phyloP scores from a whole-genome alignment of 2,329 filamentous ascomycete species.

The Stagonosporopsis tanaceti region DNA sequence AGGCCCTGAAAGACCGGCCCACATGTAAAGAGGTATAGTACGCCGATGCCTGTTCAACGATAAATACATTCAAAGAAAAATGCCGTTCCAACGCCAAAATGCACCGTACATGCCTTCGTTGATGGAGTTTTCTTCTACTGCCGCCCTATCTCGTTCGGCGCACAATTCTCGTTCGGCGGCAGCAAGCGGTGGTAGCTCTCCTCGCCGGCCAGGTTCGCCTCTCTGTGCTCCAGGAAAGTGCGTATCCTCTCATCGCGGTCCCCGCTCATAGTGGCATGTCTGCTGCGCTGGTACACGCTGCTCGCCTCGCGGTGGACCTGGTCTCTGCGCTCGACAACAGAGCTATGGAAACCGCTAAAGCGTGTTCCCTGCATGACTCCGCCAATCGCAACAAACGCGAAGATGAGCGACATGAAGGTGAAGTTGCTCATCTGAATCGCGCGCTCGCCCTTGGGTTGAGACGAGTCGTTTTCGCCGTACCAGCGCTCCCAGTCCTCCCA shows the following conservation, averaged over 20 bases:
- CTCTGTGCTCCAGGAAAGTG: conserved; percentile 71
- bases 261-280: conserved; percentile 60
- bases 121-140: conserved; percentile 16
- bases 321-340: conserved; percentile 71
- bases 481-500: conserved; percentile 95
- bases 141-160: conserved; percentile 52
- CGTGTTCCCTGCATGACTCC: conserved; percentile 76
- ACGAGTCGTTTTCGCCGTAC: conserved; percentile 42
- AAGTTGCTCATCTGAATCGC: conserved; percentile 78
- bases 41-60: neutral
- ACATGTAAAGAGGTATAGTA: neutral
- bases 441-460: conserved; percentile 50
- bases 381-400: conserved; percentile 73
- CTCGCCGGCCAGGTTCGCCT: conserved; percentile 51
- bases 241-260: conserved; percentile 68
- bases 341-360: conserved; percentile 68
- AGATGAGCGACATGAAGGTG: conserved; percentile 76
- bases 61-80: neutral
- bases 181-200: conserved; percentile 57
- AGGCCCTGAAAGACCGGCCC: conserved; percentile 19
- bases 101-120: neutral
- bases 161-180: conserved; percentile 56
- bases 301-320: conserved; percentile 72
- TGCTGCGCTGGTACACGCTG: conserved; percentile 65
- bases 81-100: conserved; percentile 12